Base-by-base conservation (phyloP, 805 yeast genomes). In the Wickerhamomyces silvicola region DNA sequence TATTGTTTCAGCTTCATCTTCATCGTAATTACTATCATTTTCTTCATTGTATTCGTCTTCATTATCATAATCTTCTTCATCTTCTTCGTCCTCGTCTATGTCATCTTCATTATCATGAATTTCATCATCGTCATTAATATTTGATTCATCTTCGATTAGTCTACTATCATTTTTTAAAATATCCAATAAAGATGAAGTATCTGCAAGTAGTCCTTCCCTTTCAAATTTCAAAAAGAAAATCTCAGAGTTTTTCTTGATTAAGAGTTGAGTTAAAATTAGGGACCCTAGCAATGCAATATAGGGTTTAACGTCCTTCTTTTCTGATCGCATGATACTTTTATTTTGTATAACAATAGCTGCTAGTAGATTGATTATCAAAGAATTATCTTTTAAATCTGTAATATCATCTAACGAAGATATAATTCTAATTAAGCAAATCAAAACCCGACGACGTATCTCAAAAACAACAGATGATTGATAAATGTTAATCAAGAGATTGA, bases 381-480 rank as follows among this genome's bases (percentile, higher is more conserved):
- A 46, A 1, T 51, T 52, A 17, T 52, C 46, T 13, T 33, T 32
- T 7, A 73, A 52, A 6, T 53, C 50, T 0, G 39, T 37, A 4
- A 67, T 57, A 4, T 52, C 45, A 2, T 56, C 52, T 11, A 68
- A 42, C 24, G 73, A 64, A 0, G 67, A 54, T 2, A 73, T 53
- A 11, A 78, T 64, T 39, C 84, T 66, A 10, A 72, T 52, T 12
- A 83, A 45, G 12, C 75, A 66, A 10, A 77, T 55, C 15, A 82
- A 55, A 1, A 71, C 72, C 31, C 70, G 63, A 33, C 76, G 66
- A 42, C 92, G 69, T 7, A 81, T 64, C 11, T 71, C 72, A 40
- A 67, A 73, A 37, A 82, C 85, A 49, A 82, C 79, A 0, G 90
- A 70, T 3, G 90, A 77, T 22, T 81, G 77, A 46, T 78, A 85